These are phyloP conservation scores for Bonnemaisonia californica DNA, from an alignment of 31 red algal species.

Conservation along the genomic window DNA sequence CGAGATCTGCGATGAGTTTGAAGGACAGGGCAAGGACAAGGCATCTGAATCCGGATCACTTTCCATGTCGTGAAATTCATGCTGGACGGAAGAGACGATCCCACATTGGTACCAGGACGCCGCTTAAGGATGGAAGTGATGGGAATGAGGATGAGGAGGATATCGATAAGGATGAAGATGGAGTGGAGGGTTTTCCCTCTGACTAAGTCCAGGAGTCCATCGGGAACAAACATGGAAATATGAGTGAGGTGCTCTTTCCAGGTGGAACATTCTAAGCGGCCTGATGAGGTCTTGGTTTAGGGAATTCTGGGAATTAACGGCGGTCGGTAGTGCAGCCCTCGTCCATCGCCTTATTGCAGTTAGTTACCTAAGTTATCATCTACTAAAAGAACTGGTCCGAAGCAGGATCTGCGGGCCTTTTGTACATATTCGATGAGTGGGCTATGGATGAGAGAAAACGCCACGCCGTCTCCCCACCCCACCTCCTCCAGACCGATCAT, in stretches of 20 bases:
- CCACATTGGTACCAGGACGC: not conserved
- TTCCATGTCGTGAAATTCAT: not conserved
- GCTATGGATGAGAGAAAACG: constrained; percentile 2
- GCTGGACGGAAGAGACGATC: not conserved
- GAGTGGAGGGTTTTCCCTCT: not conserved
- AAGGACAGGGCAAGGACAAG: constrained; percentile 55
- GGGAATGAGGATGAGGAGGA: constrained; percentile 16
- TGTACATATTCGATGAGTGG: not conserved
- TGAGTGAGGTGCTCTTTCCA: not conserved
- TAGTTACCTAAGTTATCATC: not conserved
- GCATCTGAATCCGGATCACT: constrained; percentile 30
- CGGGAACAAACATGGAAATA: not conserved
- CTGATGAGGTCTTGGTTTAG: not conserved
- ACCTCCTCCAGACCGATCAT: constrained; percentile 15
- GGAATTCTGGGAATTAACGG: not conserved
- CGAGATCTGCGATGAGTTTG: constrained; percentile 34
- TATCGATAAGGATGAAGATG: constrained; percentile 2
- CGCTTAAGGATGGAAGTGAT: not conserved
- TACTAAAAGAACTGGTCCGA: not conserved
- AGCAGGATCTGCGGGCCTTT: not conserved
- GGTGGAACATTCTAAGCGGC: not conserved
- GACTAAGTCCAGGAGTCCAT: not conserved
- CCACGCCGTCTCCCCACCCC: constrained; percentile 37
- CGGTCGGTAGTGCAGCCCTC: not conserved
- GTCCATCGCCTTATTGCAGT: not conserved